A percentile compares a stretch with the other conserved stretches of the same genome.
Evolutionary conservation across 495 filamentous ascomycete species (phyloP).

Genomic region (Trichoderma parareesei): DNA sequence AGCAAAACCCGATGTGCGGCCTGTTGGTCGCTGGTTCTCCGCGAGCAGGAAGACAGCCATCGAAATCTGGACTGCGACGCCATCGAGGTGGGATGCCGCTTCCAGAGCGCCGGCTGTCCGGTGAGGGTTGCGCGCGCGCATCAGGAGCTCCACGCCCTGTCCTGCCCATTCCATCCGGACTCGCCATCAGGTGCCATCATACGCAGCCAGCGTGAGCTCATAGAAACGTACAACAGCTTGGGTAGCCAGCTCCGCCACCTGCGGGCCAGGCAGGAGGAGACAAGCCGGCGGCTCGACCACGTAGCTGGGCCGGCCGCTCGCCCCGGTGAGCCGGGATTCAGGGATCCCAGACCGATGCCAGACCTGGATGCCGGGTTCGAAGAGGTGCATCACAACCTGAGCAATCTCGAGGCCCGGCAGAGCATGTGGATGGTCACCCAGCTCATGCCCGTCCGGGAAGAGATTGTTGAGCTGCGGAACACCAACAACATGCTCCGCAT

Average conservation of each 20-base stretch:
- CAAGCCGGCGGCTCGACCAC: constrained; percentile 6
- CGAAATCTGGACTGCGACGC: constrained; percentile 28
- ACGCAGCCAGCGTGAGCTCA: constrained; percentile 20
- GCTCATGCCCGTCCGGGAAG: constrained; percentile 40
- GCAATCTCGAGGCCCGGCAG: constrained; percentile 40
- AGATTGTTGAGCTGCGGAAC: constrained; percentile 44
- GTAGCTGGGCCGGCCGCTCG: not conserved
- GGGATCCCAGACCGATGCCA: not conserved
- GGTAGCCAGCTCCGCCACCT: constrained; percentile 16
- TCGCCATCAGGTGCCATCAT: constrained; percentile 19
- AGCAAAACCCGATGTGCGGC: constrained; percentile 18
- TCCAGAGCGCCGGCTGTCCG: constrained; percentile 32
- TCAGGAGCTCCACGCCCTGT: constrained; percentile 23
- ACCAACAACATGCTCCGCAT: constrained; percentile 43
- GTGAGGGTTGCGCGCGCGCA: constrained; percentile 23
- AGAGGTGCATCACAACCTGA: constrained; percentile 19
- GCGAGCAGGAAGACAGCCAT: not conserved
- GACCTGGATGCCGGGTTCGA: constrained; percentile 11
- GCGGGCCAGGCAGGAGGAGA: constrained; percentile 11
- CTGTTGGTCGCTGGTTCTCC: constrained; percentile 4
- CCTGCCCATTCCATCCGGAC: constrained; percentile 20
- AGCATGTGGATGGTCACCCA: constrained; percentile 43
- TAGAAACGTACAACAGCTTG: constrained; percentile 18
- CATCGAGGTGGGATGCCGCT: constrained; percentile 32
- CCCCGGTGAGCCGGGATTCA: constrained; percentile 1